These are phyloP conservation scores for Botrytis galanthina DNA, from an alignment of 2,329 filamentous ascomycete genomes.

Conservation along the genomic window DNA sequence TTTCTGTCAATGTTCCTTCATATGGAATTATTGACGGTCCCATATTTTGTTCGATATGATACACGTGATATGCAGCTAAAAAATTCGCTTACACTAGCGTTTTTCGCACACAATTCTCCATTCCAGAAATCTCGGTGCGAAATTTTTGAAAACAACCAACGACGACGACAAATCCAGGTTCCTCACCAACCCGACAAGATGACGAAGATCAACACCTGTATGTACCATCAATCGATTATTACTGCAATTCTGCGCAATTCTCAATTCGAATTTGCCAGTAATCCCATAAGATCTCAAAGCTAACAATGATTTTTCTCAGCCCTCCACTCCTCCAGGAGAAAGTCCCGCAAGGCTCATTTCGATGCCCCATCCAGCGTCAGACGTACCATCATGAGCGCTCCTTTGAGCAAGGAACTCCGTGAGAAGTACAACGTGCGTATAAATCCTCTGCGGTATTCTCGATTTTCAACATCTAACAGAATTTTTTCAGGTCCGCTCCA, in stretches of 20 bases:
- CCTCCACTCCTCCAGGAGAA: constrained; percentile 84
- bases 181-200: constrained; percentile 51
- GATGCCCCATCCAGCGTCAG: constrained; percentile 89
- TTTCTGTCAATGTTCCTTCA: neutral
- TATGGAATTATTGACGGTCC: neutral
- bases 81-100: constrained; percentile 15
- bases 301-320: constrained; percentile 42
- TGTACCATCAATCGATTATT: constrained; percentile 30
- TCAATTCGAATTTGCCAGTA: neutral
- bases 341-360: constrained; percentile 99
- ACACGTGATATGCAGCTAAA: neutral
- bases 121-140: neutral
- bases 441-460: neutral
- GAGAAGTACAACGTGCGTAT: constrained; percentile 94
- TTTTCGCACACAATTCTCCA: constrained; percentile 15
- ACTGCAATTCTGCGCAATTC: neutral
- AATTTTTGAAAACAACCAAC: constrained; percentile 15
- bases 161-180: constrained; percentile 21
- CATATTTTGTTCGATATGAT: fast-evolving
- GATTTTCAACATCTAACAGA: constrained; percentile 21
- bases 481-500: constrained; percentile 74
- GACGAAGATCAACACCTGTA: constrained; percentile 67
- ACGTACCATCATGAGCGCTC: constrained; percentile 95
- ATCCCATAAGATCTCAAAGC: constrained; percentile 1
- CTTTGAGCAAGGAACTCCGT: constrained; percentile 92